Percentiles rank a stretch among this genome's conserved stretches.
These are phyloP conservation scores for Wickerhamomyces sp. DNA, from an alignment of 1,139 yeast genomes.

Conservation along the genomic window DNA sequence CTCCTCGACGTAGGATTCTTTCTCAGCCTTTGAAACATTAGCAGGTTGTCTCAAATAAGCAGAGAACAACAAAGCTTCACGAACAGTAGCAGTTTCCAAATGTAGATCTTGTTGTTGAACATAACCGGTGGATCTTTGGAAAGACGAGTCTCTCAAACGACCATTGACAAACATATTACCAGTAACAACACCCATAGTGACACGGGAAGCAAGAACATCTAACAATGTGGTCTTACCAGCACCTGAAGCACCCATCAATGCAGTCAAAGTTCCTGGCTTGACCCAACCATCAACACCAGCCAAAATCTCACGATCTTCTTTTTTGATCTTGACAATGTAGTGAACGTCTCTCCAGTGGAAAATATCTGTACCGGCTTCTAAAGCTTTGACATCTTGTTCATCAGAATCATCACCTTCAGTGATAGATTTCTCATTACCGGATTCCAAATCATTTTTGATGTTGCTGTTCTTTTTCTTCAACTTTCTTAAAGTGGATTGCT, in stretches of 20 bases:
- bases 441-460: slow-evolving; percentile 23
- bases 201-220: slow-evolving; percentile 74
- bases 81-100: slow-evolving; percentile 67
- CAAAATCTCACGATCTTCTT: slow-evolving; percentile 58
- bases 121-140: slow-evolving; percentile 79
- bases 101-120: slow-evolving; percentile 84
- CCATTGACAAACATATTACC: slow-evolving; percentile 78
- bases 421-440: slow-evolving; percentile 17
- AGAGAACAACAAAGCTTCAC: slow-evolving; percentile 70
- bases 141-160: slow-evolving; percentile 58
- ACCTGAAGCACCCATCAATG: slow-evolving; percentile 85
- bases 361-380: slow-evolving; percentile 36
- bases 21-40: slow-evolving; percentile 48
- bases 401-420: slow-evolving; percentile 17
- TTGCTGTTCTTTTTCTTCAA: slow-evolving; percentile 24
- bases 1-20: slow-evolving; percentile 66
- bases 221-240: slow-evolving; percentile 80
- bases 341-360: slow-evolving; percentile 81
- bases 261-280: slow-evolving; percentile 70
- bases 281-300: slow-evolving; percentile 80
- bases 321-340: slow-evolving; percentile 65
- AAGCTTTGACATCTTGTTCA: slow-evolving; percentile 17
- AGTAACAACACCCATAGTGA: slow-evolving; percentile 72
- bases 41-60: slow-evolving; percentile 72
- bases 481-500: slow-evolving; percentile 36